Evolutionary conservation across 2,329 filamentous ascomycete species (phyloP).

Genomic region (Ophiocordyceps unilateralis): DNA sequence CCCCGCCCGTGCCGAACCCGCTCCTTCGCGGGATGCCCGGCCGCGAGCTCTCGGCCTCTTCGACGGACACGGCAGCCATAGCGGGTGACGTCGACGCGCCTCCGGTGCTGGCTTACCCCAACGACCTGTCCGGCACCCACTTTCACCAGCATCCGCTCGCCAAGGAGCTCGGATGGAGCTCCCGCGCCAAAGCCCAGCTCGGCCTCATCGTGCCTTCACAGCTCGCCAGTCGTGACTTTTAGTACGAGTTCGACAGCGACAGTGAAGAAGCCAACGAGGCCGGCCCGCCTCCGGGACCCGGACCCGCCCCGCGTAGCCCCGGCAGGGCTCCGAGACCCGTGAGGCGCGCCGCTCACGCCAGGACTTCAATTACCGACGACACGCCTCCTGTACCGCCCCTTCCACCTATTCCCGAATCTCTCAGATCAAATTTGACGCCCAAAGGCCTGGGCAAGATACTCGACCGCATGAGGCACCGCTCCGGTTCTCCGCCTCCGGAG

Average conservation of each 20-base stretch:
- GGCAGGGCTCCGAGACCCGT: not conserved
- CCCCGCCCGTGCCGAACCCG: constrained; percentile 21
- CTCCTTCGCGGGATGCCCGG: constrained; percentile 20
- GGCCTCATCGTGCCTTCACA: constrained; percentile 18
- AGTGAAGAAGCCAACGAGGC: constrained; percentile 5
- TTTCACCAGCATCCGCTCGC: constrained; percentile 21
- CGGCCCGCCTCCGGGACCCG: constrained; percentile 2
- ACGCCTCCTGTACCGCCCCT: constrained; percentile 11
- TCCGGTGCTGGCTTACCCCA: constrained; percentile 15
- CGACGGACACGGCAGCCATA: constrained; percentile 19
- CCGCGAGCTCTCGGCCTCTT: constrained; percentile 19
- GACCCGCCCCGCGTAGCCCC: constrained; percentile 1
- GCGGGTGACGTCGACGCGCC: constrained; percentile 12
- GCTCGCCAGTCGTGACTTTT: constrained; percentile 15
- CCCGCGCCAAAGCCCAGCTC: constrained; percentile 12
- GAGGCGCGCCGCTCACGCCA: constrained; percentile 2
- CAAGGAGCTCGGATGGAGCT: constrained; percentile 10
- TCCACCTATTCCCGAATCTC: constrained; percentile 15
- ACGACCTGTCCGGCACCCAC: constrained; percentile 15
- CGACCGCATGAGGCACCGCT: constrained; percentile 10
- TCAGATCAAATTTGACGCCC: constrained; percentile 8
- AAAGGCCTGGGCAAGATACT: constrained; percentile 12
- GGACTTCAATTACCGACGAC: constrained; percentile 2
- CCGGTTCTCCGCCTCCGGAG: not conserved
- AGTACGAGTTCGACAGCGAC: constrained; percentile 20